These are phyloP conservation scores for Hericium coralloides DNA, from an alignment of 768 basidiomycete genomes.

Conservation along the genomic window DNA sequence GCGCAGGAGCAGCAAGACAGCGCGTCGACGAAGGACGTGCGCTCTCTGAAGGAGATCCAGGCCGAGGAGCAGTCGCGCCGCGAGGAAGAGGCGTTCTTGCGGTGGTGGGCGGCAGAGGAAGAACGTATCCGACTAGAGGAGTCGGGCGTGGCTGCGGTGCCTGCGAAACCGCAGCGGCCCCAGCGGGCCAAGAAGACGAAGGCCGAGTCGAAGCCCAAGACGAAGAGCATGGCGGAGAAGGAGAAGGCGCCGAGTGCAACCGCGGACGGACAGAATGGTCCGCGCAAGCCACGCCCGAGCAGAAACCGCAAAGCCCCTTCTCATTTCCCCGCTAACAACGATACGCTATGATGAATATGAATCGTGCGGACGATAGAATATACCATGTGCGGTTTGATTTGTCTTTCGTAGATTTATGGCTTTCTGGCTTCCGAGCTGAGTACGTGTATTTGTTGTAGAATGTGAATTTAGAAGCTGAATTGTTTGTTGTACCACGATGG, in stretches of 20 bases:
- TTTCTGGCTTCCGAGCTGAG: no score
- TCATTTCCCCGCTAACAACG: no score
- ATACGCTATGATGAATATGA: no score
- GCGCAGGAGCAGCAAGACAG: slow-evolving; percentile 52
- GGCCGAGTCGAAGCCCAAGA: background rate
- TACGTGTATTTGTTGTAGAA: no score
- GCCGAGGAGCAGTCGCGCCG: slow-evolving; percentile 60
- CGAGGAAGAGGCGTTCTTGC: slow-evolving; percentile 51
- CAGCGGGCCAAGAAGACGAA: background rate
- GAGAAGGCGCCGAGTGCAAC: background rate
- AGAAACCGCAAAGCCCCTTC: no score
- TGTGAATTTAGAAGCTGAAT: no score
- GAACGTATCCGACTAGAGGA: slow-evolving; percentile 52
- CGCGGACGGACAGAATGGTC: background rate
- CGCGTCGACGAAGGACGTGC: slow-evolving; percentile 37
- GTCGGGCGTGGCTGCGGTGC: slow-evolving; percentile 2
- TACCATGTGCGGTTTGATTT: no score
- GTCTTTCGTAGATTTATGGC: no score
- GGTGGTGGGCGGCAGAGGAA: slow-evolving; percentile 87
- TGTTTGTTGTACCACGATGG: no score
- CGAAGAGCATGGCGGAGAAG: background rate
- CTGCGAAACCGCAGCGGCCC: background rate
- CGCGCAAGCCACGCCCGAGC: background rate
- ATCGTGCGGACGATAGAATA: no score
- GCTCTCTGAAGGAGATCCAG: slow-evolving; percentile 75